Evolutionary conservation across 2,329 filamentous ascomycete genomes (phyloP).

Genomic region (Alternaria alternata): DNA sequence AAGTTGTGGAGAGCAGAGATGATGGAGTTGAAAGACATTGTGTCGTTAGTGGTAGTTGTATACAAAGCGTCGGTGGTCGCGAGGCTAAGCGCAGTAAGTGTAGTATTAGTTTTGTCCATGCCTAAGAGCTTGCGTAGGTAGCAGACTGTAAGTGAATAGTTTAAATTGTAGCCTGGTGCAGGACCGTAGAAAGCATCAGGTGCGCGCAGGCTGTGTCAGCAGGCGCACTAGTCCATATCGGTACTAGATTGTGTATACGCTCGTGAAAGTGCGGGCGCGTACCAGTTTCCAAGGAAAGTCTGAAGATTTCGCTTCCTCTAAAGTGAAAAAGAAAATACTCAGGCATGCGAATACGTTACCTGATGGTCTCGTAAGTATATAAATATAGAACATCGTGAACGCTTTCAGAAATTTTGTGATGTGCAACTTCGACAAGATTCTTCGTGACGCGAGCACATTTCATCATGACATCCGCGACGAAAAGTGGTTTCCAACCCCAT

Average conservation of each 20-base stretch:
- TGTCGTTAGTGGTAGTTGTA: background rate
- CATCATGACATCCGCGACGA: background rate
- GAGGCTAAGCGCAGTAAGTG: background rate
- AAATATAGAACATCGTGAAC: background rate
- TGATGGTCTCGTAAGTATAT: no score
- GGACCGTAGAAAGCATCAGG: background rate
- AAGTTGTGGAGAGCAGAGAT: slow-evolving; percentile 17
- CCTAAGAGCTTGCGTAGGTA: background rate
- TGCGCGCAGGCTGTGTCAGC: slow-evolving; percentile 2
- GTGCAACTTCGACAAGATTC: background rate
- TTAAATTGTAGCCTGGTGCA: background rate
- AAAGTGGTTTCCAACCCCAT: background rate
- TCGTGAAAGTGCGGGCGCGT: slow-evolving; percentile 3
- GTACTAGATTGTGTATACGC: background rate
- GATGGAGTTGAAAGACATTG: slow-evolving; percentile 6
- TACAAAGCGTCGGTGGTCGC: background rate
- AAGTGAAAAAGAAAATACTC: background rate
- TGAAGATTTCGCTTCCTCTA: no score
- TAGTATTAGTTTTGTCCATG: background rate
- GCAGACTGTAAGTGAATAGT: background rate
- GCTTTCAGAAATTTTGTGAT: background rate
- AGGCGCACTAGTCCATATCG: background rate
- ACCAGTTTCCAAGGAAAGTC: background rate
- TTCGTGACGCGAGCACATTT: background rate
- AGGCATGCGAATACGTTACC: background rate